Conservation (phyloP, 768 basidiomycete species). For the Collybia sp. region DNA sequence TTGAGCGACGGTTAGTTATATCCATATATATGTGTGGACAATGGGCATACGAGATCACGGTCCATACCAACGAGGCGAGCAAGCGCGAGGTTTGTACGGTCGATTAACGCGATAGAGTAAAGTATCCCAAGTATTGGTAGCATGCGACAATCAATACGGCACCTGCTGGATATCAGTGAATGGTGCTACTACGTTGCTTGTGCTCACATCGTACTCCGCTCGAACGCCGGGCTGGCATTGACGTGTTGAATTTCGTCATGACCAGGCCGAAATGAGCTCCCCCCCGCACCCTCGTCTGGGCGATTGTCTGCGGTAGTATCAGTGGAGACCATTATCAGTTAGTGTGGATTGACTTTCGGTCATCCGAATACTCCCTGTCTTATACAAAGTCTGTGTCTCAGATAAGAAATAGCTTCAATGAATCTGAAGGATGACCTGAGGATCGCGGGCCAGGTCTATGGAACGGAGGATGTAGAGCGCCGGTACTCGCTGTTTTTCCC, state of each 20-base stretch:
- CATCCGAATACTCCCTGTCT: no score
- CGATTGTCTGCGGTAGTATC: constrained; percentile 1
- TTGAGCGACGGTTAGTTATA: constrained; percentile 9
- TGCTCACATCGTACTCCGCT: constrained; percentile 14
- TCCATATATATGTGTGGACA: neutral
- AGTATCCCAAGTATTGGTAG: constrained; percentile 29
- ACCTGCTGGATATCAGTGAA: constrained; percentile 12
- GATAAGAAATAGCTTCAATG: no score
- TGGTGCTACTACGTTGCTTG: neutral
- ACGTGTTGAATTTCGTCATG: neutral
- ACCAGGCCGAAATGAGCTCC: neutral
- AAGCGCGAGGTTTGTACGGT: constrained; percentile 27
- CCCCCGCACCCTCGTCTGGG: neutral
- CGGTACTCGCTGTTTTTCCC: no score
- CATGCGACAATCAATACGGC: constrained; percentile 26
- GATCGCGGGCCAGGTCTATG: no score
- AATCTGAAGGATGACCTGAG: no score
- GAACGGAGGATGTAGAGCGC: no score
- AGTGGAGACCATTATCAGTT: neutral
- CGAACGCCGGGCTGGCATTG: constrained; percentile 5
- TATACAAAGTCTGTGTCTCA: no score
- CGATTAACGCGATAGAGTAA: constrained; percentile 30
- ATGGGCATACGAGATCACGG: constrained; percentile 22
- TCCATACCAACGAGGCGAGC: constrained; percentile 33
- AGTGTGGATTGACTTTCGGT: no score